Conservation (phyloP, 2,329 filamentous ascomycete species). For the Sporothrix protearum region DNA sequence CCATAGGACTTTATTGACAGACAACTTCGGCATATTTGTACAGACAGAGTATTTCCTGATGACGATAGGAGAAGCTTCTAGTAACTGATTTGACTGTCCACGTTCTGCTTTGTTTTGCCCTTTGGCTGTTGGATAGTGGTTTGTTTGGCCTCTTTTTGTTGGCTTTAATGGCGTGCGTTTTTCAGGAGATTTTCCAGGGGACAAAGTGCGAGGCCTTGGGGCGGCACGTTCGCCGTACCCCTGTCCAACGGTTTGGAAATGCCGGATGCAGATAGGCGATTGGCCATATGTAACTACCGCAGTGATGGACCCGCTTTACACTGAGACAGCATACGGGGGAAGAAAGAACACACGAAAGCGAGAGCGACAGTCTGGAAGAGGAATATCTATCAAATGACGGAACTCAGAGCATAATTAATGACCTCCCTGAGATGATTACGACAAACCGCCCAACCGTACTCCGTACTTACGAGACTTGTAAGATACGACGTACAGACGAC, state of each 20-base stretch:
- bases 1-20: neutral
- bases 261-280: slow-evolving; percentile 8
- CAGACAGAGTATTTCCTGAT: neutral
- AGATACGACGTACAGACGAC: neutral
- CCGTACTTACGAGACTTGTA: too few relatives aligned
- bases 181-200: slow-evolving; percentile 10
- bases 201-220: neutral
- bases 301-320: neutral
- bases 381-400: neutral
- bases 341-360: neutral
- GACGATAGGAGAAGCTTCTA: neutral
- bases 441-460: neutral
- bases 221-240: neutral
- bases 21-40: too few relatives aligned
- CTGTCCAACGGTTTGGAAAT: neutral
- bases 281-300: neutral
- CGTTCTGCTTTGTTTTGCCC: neutral
- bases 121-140: neutral
- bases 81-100: too few relatives aligned
- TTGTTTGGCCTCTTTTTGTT: neutral
- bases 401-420: too few relatives aligned
- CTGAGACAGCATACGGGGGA: neutral
- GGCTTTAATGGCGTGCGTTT: neutral
- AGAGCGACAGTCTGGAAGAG: neutral
- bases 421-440: neutral